These are phyloP conservation scores for Ceratonia siliqua DNA, from an alignment of 306 rosid genomes.

Conservation along the genomic window DNA sequence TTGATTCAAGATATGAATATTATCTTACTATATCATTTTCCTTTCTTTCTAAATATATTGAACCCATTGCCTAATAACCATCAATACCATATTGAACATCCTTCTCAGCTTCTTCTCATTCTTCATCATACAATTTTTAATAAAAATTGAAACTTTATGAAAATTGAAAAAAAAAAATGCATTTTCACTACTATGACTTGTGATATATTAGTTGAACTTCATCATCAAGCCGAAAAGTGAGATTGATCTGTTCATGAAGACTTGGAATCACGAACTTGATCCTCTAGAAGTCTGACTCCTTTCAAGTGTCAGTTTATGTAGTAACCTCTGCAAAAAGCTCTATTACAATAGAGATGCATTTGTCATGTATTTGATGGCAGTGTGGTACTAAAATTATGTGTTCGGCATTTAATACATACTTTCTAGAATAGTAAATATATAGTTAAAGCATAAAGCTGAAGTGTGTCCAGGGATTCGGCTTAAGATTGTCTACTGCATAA, in stretches of 20 bases:
- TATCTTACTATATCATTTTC: no score
- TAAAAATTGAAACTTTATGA: neutral
- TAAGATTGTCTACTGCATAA: neutral
- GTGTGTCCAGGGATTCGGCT: neutral
- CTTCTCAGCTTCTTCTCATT: neutral
- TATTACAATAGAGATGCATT: neutral
- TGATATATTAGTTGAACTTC: neutral
- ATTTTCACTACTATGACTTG: neutral
- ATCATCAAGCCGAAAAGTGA: neutral
- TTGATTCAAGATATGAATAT: no score
- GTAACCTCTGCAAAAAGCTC: neutral
- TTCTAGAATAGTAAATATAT: neutral
- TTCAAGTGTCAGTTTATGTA: neutral
- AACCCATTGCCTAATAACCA: neutral
- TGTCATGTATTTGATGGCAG: neutral
- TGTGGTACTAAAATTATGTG: neutral
- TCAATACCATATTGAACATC: neutral
- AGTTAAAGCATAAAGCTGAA: neutral
- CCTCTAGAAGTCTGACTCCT: neutral
- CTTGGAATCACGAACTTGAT: neutral
- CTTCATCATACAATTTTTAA: neutral
- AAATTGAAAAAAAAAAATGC: no score
- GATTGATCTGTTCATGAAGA: neutral
- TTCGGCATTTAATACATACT: neutral
- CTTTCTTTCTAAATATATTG: no score